These are phyloP conservation scores for Helotiales sp. DNA, from an alignment of 2,329 filamentous ascomycete genomes.

Conservation along the genomic window DNA sequence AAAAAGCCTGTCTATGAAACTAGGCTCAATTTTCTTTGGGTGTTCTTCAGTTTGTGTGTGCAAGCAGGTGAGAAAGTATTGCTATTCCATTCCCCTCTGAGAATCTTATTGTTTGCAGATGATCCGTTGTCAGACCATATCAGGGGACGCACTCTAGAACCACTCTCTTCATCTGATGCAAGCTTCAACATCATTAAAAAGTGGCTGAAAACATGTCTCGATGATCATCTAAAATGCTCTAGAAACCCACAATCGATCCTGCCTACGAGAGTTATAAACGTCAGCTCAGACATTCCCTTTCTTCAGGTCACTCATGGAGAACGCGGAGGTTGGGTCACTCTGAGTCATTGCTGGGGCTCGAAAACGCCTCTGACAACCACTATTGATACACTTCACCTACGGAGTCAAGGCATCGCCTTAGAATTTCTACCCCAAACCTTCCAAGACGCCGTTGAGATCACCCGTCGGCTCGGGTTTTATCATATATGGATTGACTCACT, in stretches of 20 bases:
- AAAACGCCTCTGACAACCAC: constrained; percentile 1
- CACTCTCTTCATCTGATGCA: not conserved
- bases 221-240: not conserved
- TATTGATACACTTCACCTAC: not conserved
- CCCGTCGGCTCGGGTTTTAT: not conserved
- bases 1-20: not conserved
- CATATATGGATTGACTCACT: constrained; percentile 5
- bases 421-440: not conserved
- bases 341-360: constrained; percentile 7
- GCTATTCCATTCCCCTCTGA: not conserved
- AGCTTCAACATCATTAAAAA: not conserved
- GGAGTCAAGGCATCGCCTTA: not conserved
- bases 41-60: not conserved
- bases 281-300: not conserved
- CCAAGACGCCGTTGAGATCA: not conserved
- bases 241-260: not conserved
- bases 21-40: not conserved
- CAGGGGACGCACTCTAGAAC: not conserved
- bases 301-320: not conserved
- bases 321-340: constrained; percentile 1
- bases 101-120: not conserved
- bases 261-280: not conserved
- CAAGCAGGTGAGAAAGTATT: not conserved
- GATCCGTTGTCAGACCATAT: not conserved
- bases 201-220: not conserved